A percentile compares a stretch with the other conserved stretches of the same genome.
Evolutionary conservation across 116 monocot species (phyloP).

Genomic region (Zostera marina): DNA sequence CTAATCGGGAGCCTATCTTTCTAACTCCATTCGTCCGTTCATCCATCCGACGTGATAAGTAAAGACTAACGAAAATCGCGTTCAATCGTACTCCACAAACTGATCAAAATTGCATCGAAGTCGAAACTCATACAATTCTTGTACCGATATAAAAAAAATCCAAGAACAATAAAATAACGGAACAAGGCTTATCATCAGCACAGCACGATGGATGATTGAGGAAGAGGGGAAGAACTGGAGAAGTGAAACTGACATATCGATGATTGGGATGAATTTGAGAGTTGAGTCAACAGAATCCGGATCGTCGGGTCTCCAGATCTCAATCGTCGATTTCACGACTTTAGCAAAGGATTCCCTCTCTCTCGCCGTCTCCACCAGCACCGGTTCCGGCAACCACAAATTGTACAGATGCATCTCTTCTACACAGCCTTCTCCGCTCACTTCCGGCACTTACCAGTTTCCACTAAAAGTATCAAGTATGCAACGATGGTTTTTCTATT

Average conservation of each 20-base stretch:
- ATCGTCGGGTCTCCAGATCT: conserved; percentile 48
- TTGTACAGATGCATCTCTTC: conserved; percentile 85
- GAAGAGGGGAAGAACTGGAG: neutral
- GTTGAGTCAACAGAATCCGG: conserved; percentile 71
- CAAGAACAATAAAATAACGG: neutral
- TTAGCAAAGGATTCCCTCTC: conserved; percentile 58
- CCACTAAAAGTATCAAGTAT: too few species aligned
- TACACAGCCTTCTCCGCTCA: neutral
- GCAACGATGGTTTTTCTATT: neutral
- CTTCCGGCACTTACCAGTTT: neutral
- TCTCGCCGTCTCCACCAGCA: conserved; percentile 49
- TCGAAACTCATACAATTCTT: too few species aligned
- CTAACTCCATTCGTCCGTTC: too few species aligned
- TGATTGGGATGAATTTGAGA: conserved; percentile 86
- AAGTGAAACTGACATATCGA: conserved; percentile 42
- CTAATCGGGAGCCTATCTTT: too few species aligned
- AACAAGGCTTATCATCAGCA: neutral
- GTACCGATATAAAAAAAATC: neutral
- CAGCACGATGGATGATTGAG: neutral
- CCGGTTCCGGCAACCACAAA: conserved; percentile 79
- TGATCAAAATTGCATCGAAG: too few species aligned
- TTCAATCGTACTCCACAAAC: too few species aligned
- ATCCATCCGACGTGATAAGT: too few species aligned
- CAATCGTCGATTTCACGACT: conserved; percentile 48
- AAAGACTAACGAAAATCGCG: too few species aligned